Conservation (phyloP, 164 flowering plant species). For the Saururus chinensis region DNA sequence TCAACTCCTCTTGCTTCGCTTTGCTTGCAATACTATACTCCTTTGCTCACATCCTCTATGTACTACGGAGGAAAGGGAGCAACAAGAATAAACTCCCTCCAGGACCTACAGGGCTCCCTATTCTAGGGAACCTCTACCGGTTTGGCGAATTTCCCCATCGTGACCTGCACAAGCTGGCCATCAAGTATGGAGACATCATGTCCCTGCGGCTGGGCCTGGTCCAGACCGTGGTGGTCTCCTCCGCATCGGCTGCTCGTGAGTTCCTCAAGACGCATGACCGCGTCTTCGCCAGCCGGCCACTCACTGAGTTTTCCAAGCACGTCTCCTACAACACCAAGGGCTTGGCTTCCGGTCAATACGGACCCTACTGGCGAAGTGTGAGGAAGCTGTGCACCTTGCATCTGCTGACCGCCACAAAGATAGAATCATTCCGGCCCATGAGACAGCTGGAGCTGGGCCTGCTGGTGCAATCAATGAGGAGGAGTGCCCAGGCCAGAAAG, state of each 20-base stretch:
- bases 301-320: slow-evolving; percentile 2
- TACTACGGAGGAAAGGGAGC: not conserved
- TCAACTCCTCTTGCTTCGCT: too few species aligned
- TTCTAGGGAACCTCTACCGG: slow-evolving; percentile 18
- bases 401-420: slow-evolving; percentile 13
- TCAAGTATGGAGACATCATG: slow-evolving; percentile 16
- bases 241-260: slow-evolving; percentile 10
- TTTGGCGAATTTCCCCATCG: slow-evolving; percentile 17
- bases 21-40: not conserved
- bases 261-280: slow-evolving; percentile 20
- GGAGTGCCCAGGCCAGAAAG: slow-evolving; percentile 3
- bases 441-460: slow-evolving; percentile 24
- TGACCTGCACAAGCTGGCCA: slow-evolving; percentile 8
- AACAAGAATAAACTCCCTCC: slow-evolving; percentile 9
- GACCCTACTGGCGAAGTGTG: slow-evolving; percentile 20
- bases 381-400: slow-evolving; percentile 15
- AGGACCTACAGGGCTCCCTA: slow-evolving; percentile 15
- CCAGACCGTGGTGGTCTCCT: slow-evolving; percentile 13
- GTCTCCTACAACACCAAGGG: slow-evolving; percentile 7
- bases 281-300: slow-evolving; percentile 15
- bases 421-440: slow-evolving; percentile 18
- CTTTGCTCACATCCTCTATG: not conserved
- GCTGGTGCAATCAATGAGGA: slow-evolving; percentile 13
- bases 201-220: slow-evolving; percentile 14
- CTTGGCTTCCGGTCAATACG: slow-evolving; percentile 10